These are phyloP conservation scores for Syzygium malaccense DNA, from an alignment of 441 rosid species.

Conservation along the genomic window DNA sequence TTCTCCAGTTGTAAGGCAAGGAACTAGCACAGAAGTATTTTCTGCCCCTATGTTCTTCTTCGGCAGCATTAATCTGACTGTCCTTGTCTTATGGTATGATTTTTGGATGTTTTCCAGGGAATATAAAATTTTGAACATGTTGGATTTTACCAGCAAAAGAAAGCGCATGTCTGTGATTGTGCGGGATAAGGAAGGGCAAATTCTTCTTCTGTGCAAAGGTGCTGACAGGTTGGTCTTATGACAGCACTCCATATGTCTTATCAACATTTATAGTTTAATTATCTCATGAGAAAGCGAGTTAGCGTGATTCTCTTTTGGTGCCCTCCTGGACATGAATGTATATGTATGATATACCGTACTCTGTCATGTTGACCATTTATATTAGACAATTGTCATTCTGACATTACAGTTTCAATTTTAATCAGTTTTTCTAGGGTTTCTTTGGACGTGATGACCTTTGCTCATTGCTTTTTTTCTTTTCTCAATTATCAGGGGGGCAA, in stretches of 20 bases:
- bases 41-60: not conserved
- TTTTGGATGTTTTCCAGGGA: constrained; percentile 49
- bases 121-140: constrained; percentile 75
- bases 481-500: not conserved
- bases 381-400: not conserved
- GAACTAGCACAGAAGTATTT: not conserved
- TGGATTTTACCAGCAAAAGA: constrained; percentile 97
- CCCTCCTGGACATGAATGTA: not conserved
- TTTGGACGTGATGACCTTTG: not conserved
- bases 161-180: constrained; percentile 93
- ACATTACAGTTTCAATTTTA: not conserved
- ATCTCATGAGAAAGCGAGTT: not conserved
- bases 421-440: not conserved
- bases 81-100: not conserved
- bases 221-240: constrained; percentile 77
- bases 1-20: constrained; percentile 59
- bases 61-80: not conserved
- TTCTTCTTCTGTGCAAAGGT: constrained; percentile 91
- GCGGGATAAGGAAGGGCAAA: constrained; percentile 72
- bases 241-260: not conserved
- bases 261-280: not conserved
- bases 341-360: not conserved
- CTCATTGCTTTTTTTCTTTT: not conserved
- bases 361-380: not conserved
- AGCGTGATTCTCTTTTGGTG: not conserved